Base-by-base conservation (phyloP, 139 green algal genomes). In the Astrephomene gubernaculifera region DNA sequence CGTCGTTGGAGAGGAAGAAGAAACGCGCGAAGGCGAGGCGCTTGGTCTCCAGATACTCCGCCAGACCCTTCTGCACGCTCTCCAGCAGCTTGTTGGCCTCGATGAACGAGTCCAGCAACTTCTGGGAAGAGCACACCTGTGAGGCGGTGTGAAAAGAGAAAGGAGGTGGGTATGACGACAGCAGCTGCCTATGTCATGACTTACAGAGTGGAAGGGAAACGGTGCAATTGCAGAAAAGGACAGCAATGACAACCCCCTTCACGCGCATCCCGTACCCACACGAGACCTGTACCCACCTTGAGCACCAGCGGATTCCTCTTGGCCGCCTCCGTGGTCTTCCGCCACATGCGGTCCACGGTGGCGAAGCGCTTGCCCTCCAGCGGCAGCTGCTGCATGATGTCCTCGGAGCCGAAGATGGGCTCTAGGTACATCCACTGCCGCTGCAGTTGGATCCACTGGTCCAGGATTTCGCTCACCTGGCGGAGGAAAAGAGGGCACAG, bases 1-100 rank as follows among this genome's bases (percentile, higher is more conserved):
- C 93, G 80, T 97, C 94, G 86, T 97, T 97, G 86, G 93, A 96
- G 5, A 97, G 83, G 90, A 97, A 97, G 85, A 95, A 97, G 89
- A 97, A 96, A 61, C 90, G 86, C n/a, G 89, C 83, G 67, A 96
- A 96, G 1, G 91, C 92, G 38, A 96, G 78, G 54, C 94, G 88
- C 88, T 96, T 96, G 52, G 92, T 96, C 91, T 96, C 93, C 70
- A 95, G 88, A 85, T 96, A 96, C 57, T 94, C 91, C 33, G 91
- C 87, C 71, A 96, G 90, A 10, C 92, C 90, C 85, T 95, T 95
- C 88, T 95, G 91, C 33, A 96, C 90, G 41, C 85, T 90, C 65
- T 96, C 93, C 83, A 96, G 85, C 39, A 92, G 86, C 87, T 94
- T 92, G 88, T 95, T 95, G 88, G 80, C 86, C 87, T 95, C 90